A percentile compares a stretch with the other conserved stretches of the same genome.
Evolutionary conservation across 768 basidiomycete genomes (phyloP).

Genomic region (Tulasnella calospora): DNA sequence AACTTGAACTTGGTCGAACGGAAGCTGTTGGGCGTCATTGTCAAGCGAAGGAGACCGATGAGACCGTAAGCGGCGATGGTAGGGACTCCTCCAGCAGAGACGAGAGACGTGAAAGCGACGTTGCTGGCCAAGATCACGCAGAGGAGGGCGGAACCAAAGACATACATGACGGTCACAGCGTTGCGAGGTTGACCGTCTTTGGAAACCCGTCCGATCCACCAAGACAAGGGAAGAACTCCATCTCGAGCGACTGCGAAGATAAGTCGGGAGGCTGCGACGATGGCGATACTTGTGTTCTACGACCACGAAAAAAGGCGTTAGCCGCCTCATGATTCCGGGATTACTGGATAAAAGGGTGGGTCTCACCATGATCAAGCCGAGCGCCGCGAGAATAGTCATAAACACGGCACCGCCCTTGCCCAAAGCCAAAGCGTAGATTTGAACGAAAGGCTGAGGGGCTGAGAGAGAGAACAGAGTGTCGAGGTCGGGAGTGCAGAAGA

Average conservation of each 20-base stretch:
- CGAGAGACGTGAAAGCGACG: constrained; percentile 86
- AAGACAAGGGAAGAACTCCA: constrained; percentile 76
- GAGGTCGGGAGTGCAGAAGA: constrained; percentile 79
- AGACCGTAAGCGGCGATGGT: constrained; percentile 86
- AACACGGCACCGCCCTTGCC: constrained; percentile 75
- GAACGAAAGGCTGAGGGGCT: constrained; percentile 89
- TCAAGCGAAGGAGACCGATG: constrained; percentile 68
- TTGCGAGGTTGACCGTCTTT: constrained; percentile 67
- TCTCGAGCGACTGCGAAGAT: constrained; percentile 93
- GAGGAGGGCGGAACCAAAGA: constrained; percentile 69
- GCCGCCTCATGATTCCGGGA: neutral
- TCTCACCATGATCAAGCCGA: constrained; percentile 80
- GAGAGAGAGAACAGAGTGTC: constrained; percentile 66
- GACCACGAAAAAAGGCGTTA: neutral
- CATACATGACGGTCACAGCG: constrained; percentile 80
- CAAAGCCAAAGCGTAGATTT: constrained; percentile 76
- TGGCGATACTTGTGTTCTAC: constrained; percentile 79
- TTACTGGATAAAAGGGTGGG: neutral
- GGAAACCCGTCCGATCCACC: constrained; percentile 77
- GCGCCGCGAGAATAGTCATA: constrained; percentile 77
- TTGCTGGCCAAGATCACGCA: constrained; percentile 85
- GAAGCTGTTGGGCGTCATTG: constrained; percentile 74
- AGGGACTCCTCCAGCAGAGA: constrained; percentile 80
- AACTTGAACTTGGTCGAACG: constrained; percentile 66
- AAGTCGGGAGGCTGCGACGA: constrained; percentile 83